Conservation (phyloP, 163 green algal genomes). For the Volvox carteri region DNA sequence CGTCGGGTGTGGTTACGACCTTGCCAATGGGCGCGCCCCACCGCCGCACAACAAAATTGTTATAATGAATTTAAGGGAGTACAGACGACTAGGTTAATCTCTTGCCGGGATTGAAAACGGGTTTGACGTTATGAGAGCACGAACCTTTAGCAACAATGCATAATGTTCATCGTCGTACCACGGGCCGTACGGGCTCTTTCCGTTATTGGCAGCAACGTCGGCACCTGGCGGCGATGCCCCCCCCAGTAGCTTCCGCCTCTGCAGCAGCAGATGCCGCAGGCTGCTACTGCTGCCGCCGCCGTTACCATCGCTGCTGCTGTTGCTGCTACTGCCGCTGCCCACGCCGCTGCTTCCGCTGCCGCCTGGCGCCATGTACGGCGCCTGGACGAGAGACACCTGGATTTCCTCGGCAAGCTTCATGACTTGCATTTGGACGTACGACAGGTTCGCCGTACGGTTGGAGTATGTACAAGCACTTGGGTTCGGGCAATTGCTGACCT, state of each 20-base stretch:
- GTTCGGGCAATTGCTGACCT: constrained; percentile 37
- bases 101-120: too few species aligned
- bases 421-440: constrained; percentile 7
- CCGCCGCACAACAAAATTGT: too few species aligned
- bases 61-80: too few species aligned
- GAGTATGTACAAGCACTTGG: constrained; percentile 1
- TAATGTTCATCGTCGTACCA: not conserved
- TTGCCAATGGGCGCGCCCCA: too few species aligned
- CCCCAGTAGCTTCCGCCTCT: not conserved
- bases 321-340: not conserved
- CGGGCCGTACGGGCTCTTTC: constrained; percentile 2
- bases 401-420: not conserved
- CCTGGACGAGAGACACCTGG: not conserved
- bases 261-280: not conserved
- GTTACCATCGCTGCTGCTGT: not conserved
- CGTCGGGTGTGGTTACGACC: too few species aligned
- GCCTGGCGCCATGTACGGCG: not conserved
- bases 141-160: constrained; percentile 1
- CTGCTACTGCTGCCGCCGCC: not conserved
- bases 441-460: not conserved
- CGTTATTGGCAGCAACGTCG: not conserved
- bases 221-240: not conserved
- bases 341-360: not conserved
- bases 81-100: too few species aligned
- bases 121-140: too few species aligned